Percentiles rank a stretch among this genome's conserved stretches.
These are phyloP conservation scores for Cladophialophora psammophila DNA, from an alignment of 2,329 filamentous ascomycete species.

Conservation along the genomic window DNA sequence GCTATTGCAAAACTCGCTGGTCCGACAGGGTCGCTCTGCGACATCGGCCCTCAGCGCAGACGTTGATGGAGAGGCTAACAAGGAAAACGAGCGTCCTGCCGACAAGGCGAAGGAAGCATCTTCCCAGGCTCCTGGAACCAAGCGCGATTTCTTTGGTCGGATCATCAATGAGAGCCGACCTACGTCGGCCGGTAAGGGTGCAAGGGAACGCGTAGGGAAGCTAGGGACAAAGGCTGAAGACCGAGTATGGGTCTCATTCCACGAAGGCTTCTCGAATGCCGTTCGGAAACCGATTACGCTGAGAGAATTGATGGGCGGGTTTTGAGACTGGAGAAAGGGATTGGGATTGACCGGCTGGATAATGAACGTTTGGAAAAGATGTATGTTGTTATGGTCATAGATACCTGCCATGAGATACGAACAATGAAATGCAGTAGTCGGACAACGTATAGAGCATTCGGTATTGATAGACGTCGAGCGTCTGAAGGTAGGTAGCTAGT, in stretches of 20 bases:
- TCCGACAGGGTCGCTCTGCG: constrained; percentile 65
- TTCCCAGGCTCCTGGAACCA: constrained; percentile 55
- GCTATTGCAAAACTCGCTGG: constrained; percentile 69
- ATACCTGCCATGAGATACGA: neutral
- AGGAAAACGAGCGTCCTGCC: constrained; percentile 43
- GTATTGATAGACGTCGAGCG: neutral
- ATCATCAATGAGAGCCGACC: constrained; percentile 58
- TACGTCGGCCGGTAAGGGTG: constrained; percentile 41
- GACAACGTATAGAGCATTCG: neutral
- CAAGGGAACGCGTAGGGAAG: constrained; percentile 40
- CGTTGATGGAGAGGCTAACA: constrained; percentile 44
- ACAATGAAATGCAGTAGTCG: neutral
- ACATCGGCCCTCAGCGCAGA: neutral
- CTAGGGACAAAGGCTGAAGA: constrained; percentile 53
- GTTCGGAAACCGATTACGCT: constrained; percentile 86
- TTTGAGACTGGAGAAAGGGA: constrained; percentile 56
- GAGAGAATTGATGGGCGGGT: constrained; percentile 71
- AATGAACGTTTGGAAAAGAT: neutral
- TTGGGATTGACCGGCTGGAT: neutral
- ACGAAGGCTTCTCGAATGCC: constrained; percentile 91
- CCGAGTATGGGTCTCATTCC: constrained; percentile 84
- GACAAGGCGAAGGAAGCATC: constrained; percentile 44
- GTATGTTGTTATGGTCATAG: neutral
- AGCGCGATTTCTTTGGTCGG: constrained; percentile 86
- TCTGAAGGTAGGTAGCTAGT: too few species aligned